Conservation (phyloP, 805 yeast species). For the Saccharomyces paradoxus region DNA sequence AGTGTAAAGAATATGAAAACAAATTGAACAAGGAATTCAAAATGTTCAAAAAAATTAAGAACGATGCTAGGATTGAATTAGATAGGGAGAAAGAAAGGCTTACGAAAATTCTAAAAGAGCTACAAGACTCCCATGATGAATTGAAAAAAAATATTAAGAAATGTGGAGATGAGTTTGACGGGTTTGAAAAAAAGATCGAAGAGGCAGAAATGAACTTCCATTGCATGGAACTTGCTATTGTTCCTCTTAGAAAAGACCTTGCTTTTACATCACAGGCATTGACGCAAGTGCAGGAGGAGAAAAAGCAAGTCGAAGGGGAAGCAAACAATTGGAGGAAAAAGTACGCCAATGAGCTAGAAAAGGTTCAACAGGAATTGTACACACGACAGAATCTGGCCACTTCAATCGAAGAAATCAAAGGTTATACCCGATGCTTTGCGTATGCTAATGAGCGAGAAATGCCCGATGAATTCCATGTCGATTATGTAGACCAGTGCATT, state of each 20-base stretch:
- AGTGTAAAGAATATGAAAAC: slow-evolving; percentile 7
- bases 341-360: slow-evolving; percentile 21
- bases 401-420: slow-evolving; percentile 33
- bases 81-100: slow-evolving; percentile 11
- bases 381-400: slow-evolving; percentile 39
- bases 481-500: slow-evolving; percentile 8
- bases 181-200: slow-evolving; percentile 5
- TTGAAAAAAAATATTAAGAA: slow-evolving; percentile 19
- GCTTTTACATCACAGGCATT: slow-evolving; percentile 11
- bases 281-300: slow-evolving; percentile 8
- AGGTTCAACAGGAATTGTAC: slow-evolving; percentile 30
- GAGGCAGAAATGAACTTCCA: slow-evolving; percentile 5
- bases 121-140: slow-evolving; percentile 10
- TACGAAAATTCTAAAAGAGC: slow-evolving; percentile 4
- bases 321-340: slow-evolving; percentile 13
- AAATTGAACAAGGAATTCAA: slow-evolving; percentile 17
- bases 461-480: slow-evolving; percentile 3
- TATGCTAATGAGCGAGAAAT: slow-evolving; percentile 5
- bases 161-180: slow-evolving; percentile 12
- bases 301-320: slow-evolving; percentile 15
- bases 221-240: slow-evolving; percentile 6
- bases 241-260: slow-evolving; percentile 17
- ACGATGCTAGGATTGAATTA: slow-evolving; percentile 15
- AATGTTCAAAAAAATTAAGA: slow-evolving; percentile 14
- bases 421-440: slow-evolving; percentile 24